phyloP scores from a whole-genome alignment of 2,329 filamentous ascomycete species.

The Acrocalymma vagum region DNA sequence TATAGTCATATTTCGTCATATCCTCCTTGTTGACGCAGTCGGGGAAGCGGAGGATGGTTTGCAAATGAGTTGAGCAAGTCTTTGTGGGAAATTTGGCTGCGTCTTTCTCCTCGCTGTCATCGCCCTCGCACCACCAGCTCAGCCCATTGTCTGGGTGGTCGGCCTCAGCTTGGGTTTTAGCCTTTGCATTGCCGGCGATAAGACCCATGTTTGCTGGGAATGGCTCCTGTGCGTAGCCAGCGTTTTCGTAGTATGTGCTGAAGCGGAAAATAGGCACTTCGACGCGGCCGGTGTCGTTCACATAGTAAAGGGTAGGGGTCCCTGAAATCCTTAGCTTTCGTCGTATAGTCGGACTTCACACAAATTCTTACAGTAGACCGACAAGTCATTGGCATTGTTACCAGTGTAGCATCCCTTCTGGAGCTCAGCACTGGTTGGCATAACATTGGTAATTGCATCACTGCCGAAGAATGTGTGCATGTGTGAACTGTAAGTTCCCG shows the following conservation, averaged over 20 bases:
- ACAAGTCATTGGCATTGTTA: slow-evolving; percentile 54
- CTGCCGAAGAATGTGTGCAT: slow-evolving; percentile 50
- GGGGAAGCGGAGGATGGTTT: slow-evolving; percentile 51
- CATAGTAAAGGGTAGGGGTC: slow-evolving; percentile 49
- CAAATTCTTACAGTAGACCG: slow-evolving; percentile 51
- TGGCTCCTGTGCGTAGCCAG: slow-evolving; percentile 39
- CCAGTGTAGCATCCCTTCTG: slow-evolving; percentile 51
- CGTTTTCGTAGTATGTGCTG: slow-evolving; percentile 51
- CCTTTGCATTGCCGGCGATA: slow-evolving; percentile 45
- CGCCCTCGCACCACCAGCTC: slow-evolving; percentile 10
- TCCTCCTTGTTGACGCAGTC: slow-evolving; percentile 45
- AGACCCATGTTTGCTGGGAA: slow-evolving; percentile 49
- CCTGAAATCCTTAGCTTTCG: too few relatives aligned
- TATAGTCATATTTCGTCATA: slow-evolving; percentile 31
- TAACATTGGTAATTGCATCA: slow-evolving; percentile 44
- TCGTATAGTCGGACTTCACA: too few relatives aligned
- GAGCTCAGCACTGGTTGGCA: slow-evolving; percentile 38
- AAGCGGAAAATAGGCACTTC: slow-evolving; percentile 45
- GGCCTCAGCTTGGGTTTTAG: slow-evolving; percentile 34
- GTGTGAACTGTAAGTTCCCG: slow-evolving; percentile 45
- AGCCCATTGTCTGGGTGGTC: slow-evolving; percentile 5
- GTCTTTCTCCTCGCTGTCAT: slow-evolving; percentile 1
- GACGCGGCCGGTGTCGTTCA: slow-evolving; percentile 31
- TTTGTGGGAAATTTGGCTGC: slow-evolving; percentile 37
- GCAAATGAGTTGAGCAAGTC: slow-evolving; percentile 35